A percentile compares a stretch with the other conserved stretches of the same genome.
Conservation (phyloP, 371 early-diverging fungal genomes). For the Choanephora cucurbitarum region DNA sequence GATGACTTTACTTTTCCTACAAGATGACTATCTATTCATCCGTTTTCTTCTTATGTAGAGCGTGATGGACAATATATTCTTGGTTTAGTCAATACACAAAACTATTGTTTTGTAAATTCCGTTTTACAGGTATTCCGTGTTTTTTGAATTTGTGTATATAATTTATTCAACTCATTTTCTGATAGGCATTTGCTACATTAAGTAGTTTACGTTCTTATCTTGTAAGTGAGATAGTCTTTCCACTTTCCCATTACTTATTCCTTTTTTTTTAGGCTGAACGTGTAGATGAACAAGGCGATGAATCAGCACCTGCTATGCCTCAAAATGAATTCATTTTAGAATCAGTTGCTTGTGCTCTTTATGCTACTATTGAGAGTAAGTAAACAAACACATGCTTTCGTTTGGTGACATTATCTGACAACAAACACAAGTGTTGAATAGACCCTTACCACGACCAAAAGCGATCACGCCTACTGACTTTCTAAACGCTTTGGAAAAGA, state of each 20-base stretch:
- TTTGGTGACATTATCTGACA: too few species aligned
- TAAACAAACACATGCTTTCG: conserved; percentile 1
- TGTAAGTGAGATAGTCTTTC: conserved; percentile 19
- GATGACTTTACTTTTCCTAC: not conserved
- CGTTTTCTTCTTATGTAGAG: conserved; percentile 23
- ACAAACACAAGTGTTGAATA: conserved; percentile 50
- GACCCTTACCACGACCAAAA: conserved; percentile 42
- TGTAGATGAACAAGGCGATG: conserved; percentile 54
- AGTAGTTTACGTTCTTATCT: conserved; percentile 50
- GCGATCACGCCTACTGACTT: conserved; percentile 45
- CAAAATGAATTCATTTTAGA: conserved; percentile 45
- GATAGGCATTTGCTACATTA: conserved; percentile 28
- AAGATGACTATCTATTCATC: not conserved
- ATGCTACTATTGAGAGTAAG: conserved; percentile 53
- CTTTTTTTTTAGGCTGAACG: conserved; percentile 57
- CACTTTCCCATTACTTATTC: conserved; percentile 4
- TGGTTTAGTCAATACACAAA: conserved; percentile 84
- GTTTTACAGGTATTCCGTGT: conserved; percentile 73
- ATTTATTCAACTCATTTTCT: not conserved
- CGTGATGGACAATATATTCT: conserved; percentile 51
- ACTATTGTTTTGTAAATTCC: conserved; percentile 89
- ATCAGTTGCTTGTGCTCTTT: conserved; percentile 55
- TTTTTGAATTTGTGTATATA: conserved; percentile 22
- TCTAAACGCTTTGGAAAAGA: conserved; percentile 41
- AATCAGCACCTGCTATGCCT: conserved; percentile 33